Evolutionary conservation across 2,329 filamentous ascomycete species (phyloP).

Genomic region (Thielaviopsis euricoi): DNA sequence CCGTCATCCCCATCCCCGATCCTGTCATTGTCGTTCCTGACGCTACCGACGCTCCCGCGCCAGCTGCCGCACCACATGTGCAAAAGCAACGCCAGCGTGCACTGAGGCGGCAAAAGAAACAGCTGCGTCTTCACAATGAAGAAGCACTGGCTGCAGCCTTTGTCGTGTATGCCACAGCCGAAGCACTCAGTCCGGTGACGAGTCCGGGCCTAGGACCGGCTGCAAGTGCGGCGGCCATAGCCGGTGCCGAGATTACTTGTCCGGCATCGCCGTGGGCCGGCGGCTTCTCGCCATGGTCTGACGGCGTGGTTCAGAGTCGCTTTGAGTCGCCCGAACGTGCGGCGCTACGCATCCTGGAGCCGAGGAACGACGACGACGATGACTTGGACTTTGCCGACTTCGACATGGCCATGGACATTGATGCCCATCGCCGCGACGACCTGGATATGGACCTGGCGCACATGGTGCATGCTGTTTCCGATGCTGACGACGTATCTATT

Average conservation of each 20-base stretch:
- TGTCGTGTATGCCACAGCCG: conserved; percentile 34
- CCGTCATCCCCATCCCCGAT: conserved; percentile 17
- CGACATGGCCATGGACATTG: background rate
- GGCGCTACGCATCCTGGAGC: background rate
- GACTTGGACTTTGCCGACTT: background rate
- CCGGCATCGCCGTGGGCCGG: conserved; percentile 10
- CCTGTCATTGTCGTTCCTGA: conserved; percentile 27
- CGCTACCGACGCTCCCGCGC: conserved; percentile 27
- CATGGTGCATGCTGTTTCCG: conserved; percentile 3
- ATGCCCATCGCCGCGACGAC: background rate
- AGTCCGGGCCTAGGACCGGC: background rate
- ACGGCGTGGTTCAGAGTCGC: background rate
- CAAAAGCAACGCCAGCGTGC: conserved; percentile 25
- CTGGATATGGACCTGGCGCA: conserved; percentile 4
- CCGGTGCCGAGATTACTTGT: conserved; percentile 3
- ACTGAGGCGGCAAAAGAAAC: conserved; percentile 28
- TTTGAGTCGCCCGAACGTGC: background rate
- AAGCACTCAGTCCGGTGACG: conserved; percentile 27
- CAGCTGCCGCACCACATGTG: conserved; percentile 20
- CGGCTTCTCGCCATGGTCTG: conserved; percentile 6
- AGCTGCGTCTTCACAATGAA: conserved; percentile 30
- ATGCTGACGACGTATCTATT: conserved; percentile 10
- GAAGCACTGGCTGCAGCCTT: conserved; percentile 38
- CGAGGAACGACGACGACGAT: background rate
- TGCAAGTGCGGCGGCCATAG: background rate